phyloP scores from a whole-genome alignment of 176 grass and related monocot species.

The Tuctoria greenei region DNA sequence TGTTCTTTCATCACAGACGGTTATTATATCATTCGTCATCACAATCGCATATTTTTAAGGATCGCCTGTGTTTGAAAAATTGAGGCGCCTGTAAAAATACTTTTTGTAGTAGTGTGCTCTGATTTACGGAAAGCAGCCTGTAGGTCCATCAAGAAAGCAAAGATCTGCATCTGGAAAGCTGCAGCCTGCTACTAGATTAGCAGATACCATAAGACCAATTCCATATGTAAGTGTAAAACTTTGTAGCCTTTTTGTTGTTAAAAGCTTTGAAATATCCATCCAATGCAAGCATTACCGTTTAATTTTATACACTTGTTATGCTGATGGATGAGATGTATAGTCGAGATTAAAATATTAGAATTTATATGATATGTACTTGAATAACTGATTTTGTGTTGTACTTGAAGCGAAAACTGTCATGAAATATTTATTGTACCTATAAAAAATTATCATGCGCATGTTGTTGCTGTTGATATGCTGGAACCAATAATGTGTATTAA shows the following conservation, averaged over 20 bases:
- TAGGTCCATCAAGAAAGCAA: neutral
- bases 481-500: neutral
- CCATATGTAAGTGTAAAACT: conserved; percentile 33
- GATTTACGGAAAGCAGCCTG: conserved; percentile 12
- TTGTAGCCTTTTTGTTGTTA: conserved; percentile 1
- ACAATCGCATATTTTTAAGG: too few species aligned
- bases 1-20: too few species aligned
- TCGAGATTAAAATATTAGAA: neutral
- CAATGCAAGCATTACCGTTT: neutral
- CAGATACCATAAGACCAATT: neutral
- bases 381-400: neutral
- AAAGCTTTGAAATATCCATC: conserved; percentile 4
- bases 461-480: neutral
- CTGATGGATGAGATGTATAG: neutral
- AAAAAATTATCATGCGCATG: neutral
- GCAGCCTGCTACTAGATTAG: neutral
- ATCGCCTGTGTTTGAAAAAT: too few species aligned
- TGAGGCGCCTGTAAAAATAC: too few species aligned
- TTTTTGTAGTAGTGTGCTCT: too few species aligned
- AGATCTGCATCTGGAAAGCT: neutral
- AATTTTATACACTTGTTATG: neutral
- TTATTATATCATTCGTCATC: too few species aligned
- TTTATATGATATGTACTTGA: neutral
- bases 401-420: neutral
- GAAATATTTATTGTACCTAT: neutral